Conservation (phyloP, 1,139 yeast species). For the Saccharomyces pastorianus region DNA sequence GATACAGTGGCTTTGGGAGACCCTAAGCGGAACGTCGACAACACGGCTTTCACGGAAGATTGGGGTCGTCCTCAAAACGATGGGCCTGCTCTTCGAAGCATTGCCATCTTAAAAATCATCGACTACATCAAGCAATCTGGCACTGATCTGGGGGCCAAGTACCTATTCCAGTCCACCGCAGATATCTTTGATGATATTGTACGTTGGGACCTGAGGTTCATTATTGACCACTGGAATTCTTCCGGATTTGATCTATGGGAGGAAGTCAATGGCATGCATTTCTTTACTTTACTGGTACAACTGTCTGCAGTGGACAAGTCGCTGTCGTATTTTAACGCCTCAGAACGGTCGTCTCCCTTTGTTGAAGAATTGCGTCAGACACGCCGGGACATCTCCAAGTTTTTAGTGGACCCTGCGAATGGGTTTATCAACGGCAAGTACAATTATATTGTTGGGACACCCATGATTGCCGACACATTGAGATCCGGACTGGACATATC, state of each 20-base stretch:
- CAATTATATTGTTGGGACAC: slow-evolving; percentile 64
- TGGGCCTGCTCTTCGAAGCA: slow-evolving; percentile 80
- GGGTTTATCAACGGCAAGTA: slow-evolving; percentile 31
- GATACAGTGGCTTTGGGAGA: slow-evolving; percentile 61
- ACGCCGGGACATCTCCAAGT: slow-evolving; percentile 12
- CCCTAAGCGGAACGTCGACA: slow-evolving; percentile 72
- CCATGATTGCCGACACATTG: slow-evolving; percentile 36
- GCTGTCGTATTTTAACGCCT: slow-evolving; percentile 31
- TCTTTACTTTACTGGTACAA: slow-evolving; percentile 72
- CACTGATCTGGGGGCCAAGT: slow-evolving; percentile 10
- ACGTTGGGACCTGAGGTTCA: slow-evolving; percentile 63
- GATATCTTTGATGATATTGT: slow-evolving; percentile 46
- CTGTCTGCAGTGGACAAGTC: slow-evolving; percentile 62
- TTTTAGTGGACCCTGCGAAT: neutral
- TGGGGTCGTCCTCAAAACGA: slow-evolving; percentile 98
- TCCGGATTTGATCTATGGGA: slow-evolving; percentile 89
- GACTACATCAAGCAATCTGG: slow-evolving; percentile 18
- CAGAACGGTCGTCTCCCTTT: neutral
- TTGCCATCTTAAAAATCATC: slow-evolving; percentile 51
- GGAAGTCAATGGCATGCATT: slow-evolving; percentile 66
- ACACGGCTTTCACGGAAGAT: slow-evolving; percentile 46
- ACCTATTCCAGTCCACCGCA: slow-evolving; percentile 15
- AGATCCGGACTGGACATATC: slow-evolving; percentile 80
- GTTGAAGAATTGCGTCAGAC: slow-evolving; percentile 13
- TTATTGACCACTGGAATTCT: slow-evolving; percentile 53